Conservation (phyloP, 345 rosid genomes). For the Draba incana region DNA sequence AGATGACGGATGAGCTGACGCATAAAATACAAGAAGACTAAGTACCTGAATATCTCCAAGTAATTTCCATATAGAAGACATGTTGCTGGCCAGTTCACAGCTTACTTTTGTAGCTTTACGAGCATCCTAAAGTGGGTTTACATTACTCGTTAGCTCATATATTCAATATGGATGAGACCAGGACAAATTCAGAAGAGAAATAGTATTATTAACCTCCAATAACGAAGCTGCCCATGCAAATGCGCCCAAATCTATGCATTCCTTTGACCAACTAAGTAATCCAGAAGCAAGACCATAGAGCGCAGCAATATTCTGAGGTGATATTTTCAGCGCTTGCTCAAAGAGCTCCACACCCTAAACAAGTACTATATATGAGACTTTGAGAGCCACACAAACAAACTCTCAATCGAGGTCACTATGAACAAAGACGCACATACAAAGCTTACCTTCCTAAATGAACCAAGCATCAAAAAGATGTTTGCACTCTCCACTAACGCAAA, state of each 20-base stretch:
- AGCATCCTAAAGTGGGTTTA: constrained; percentile 64
- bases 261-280: constrained; percentile 79
- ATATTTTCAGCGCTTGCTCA: constrained; percentile 72
- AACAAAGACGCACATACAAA: background rate
- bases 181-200: constrained; percentile 28
- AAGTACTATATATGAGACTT: constrained; percentile 40
- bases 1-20: background rate
- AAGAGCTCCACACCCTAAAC: constrained; percentile 80
- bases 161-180: background rate
- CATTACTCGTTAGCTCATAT: constrained; percentile 2
- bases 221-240: constrained; percentile 87
- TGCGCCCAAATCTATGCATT: constrained; percentile 80
- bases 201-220: constrained; percentile 60
- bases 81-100: constrained; percentile 60
- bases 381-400: constrained; percentile 24
- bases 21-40: constrained; percentile 9
- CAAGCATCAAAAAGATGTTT: constrained; percentile 86
- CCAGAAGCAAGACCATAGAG: constrained; percentile 87
- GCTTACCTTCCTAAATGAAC: constrained; percentile 83
- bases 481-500: constrained; percentile 86
- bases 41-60: constrained; percentile 85
- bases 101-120: constrained; percentile 54
- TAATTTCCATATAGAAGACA: constrained; percentile 85
- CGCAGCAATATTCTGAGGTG: constrained; percentile 75
- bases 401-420: constrained; percentile 1